phyloP scores from a whole-genome alignment of 2,329 filamentous ascomycete genomes.

The Colletotrichum sp. region DNA sequence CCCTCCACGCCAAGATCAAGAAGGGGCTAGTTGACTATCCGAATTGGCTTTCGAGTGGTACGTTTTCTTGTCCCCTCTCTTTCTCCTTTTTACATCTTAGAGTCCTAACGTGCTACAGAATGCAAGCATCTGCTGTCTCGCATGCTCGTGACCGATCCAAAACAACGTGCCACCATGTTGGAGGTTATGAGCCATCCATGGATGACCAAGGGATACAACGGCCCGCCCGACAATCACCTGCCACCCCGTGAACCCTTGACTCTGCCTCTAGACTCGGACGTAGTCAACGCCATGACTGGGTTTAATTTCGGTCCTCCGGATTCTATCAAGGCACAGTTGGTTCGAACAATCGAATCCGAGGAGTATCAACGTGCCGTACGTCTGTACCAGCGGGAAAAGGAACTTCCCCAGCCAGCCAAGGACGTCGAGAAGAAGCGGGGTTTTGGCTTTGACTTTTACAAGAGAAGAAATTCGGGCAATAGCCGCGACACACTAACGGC shows the following conservation, averaged over 20 bases:
- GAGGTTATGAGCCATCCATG: constrained; percentile 96
- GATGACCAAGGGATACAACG: constrained; percentile 91
- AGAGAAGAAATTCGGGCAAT: constrained; percentile 85
- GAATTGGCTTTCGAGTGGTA: constrained; percentile 88
- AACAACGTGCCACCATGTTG: constrained; percentile 81
- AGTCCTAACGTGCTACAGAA: constrained; percentile 63
- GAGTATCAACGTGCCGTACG: constrained; percentile 90
- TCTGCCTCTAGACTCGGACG: constrained; percentile 80
- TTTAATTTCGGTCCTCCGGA: constrained; percentile 96
- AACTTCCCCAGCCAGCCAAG: constrained; percentile 58
- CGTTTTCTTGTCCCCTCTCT: constrained; percentile 34
- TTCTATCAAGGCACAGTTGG: constrained; percentile 80
- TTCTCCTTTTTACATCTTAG: background rate
- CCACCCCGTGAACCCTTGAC: constrained; percentile 84
- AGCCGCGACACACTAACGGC: constrained; percentile 87
- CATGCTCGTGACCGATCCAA: constrained; percentile 95
- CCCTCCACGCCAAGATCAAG: constrained; percentile 98
- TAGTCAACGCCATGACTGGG: constrained; percentile 93
- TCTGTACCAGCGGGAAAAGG: constrained; percentile 71
- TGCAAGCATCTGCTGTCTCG: constrained; percentile 91
- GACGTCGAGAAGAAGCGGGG: constrained; percentile 84
- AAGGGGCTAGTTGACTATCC: constrained; percentile 96
- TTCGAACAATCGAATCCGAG: constrained; percentile 87
- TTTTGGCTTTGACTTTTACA: constrained; percentile 95
- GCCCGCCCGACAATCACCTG: constrained; percentile 87